Evolutionary conservation across 345 rosid species (phyloP).

Genomic region (Psidium friedrichsthalianum): DNA sequence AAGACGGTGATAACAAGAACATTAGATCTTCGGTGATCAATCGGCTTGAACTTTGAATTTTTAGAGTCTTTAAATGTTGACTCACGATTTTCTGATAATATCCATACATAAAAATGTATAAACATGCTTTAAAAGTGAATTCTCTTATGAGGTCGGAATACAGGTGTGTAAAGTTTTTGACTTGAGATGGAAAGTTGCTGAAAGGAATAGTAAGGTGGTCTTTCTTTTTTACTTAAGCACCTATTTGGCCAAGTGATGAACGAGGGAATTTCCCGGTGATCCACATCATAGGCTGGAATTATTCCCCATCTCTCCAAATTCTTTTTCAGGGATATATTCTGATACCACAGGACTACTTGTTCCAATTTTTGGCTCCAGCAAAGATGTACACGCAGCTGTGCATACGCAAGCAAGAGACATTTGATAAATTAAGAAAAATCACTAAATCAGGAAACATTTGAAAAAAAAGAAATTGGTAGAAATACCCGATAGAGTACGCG

Average conservation of each 20-base stretch:
- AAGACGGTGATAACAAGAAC: not conserved
- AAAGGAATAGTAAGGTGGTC: not conserved
- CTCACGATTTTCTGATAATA: no score
- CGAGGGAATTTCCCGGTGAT: not conserved
- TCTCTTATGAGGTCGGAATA: not conserved
- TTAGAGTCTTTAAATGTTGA: not conserved
- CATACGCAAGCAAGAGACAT: not conserved
- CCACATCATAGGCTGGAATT: not conserved
- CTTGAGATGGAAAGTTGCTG: not conserved
- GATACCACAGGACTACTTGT: not conserved
- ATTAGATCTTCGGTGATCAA: not conserved
- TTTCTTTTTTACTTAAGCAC: not conserved
- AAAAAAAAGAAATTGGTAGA: not conserved
- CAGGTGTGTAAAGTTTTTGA: not conserved
- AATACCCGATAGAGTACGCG: not conserved
- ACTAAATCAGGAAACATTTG: not conserved
- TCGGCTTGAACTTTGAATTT: not conserved
- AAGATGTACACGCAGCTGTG: not conserved
- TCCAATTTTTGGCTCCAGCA: not conserved
- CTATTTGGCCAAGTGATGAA: not conserved
- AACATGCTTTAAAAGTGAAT: not conserved
- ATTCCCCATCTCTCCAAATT: not conserved
- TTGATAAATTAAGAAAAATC: not conserved
- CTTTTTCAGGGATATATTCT: not conserved
- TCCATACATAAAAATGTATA: not conserved